phyloP scores from a whole-genome alignment of 202 grass and related monocot species.

The Carex arenaria region DNA sequence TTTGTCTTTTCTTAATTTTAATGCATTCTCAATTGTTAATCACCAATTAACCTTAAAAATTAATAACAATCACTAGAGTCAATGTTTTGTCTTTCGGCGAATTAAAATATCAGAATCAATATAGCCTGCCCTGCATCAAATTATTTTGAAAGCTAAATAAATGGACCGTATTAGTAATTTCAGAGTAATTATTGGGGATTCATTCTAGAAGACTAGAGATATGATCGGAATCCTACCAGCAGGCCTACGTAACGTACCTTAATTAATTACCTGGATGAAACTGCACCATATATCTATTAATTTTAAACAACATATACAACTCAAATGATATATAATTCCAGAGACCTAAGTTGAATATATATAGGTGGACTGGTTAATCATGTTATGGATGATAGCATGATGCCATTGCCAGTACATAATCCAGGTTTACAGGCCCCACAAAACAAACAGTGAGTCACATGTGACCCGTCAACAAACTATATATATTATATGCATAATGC shows the following conservation, averaged over 20 bases:
- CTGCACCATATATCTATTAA: neutral
- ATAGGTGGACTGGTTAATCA: neutral
- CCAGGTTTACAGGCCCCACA: neutral
- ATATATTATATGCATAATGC: neutral
- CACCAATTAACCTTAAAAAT: neutral
- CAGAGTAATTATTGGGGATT: neutral
- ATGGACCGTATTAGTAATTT: neutral
- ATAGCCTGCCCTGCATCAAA: neutral
- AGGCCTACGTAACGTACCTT: neutral
- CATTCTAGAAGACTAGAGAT: neutral
- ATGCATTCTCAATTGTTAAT: neutral
- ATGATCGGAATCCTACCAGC: neutral
- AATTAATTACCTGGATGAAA: neutral
- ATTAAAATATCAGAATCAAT: neutral
- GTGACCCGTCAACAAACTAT: neutral
- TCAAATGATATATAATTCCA: neutral
- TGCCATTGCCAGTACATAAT: neutral
- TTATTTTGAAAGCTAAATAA: neutral
- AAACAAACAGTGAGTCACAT: slow-evolving; percentile 8
- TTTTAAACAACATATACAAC: neutral
- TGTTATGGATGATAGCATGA: slow-evolving; percentile 8
- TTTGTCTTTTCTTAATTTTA: neutral
- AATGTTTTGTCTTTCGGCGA: neutral
- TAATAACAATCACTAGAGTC: neutral
- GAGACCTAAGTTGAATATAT: neutral